These are phyloP conservation scores for Candida chauliodis DNA, from an alignment of 805 yeast genomes.

Conservation along the genomic window DNA sequence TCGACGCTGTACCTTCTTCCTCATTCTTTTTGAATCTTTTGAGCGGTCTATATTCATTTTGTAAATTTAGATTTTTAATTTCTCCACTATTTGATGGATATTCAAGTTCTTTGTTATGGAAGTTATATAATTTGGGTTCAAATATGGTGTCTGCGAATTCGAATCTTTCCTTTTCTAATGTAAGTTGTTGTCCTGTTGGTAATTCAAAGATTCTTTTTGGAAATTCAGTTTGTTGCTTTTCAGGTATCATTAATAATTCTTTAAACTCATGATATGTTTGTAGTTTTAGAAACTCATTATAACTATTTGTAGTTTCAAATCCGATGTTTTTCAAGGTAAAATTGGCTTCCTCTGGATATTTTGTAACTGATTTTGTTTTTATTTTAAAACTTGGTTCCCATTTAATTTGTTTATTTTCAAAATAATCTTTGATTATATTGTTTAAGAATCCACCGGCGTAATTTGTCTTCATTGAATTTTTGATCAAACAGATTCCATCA, in stretches of 20 bases:
- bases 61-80: constrained; percentile 40
- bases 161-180: constrained; percentile 58
- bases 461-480: constrained; percentile 65
- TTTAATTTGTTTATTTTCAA: constrained; percentile 30
- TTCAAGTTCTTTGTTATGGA: constrained; percentile 18
- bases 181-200: constrained; percentile 69
- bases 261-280: constrained; percentile 69
- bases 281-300: constrained; percentile 52
- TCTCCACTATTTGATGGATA: constrained; percentile 52
- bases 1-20: constrained; percentile 16
- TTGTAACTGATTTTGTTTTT: constrained; percentile 38
- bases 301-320: constrained; percentile 42
- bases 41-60: constrained; percentile 68
- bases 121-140: constrained; percentile 49
- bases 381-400: constrained; percentile 44
- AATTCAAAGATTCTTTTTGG: constrained; percentile 59
- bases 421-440: constrained; percentile 45
- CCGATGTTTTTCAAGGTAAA: constrained; percentile 19
- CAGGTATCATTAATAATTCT: constrained; percentile 61
- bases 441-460: constrained; percentile 70
- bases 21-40: constrained; percentile 53
- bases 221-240: constrained; percentile 27
- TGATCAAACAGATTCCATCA: constrained; percentile 74
- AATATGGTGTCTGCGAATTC: constrained; percentile 72
- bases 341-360: constrained; percentile 28